These are phyloP conservation scores for Pichia cephalocereana DNA, from an alignment of 805 yeast genomes.

Conservation along the genomic window DNA sequence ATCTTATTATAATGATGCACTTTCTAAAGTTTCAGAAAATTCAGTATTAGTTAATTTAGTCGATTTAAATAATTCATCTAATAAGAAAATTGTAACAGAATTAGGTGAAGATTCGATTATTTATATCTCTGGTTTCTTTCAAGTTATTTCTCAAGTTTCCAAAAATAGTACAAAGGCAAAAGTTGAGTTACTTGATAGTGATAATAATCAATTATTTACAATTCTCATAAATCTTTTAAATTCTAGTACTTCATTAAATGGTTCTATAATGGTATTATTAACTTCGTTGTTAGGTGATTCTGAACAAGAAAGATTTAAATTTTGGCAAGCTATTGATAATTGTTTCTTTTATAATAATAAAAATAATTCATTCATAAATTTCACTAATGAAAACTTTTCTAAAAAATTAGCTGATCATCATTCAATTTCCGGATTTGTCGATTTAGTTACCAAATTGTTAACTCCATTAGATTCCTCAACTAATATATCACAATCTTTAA, in stretches of 20 bases:
- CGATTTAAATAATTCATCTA: conserved; percentile 1
- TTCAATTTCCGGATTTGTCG: conserved; percentile 42
- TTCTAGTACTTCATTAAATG: conserved; percentile 26
- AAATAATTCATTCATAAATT: conserved; percentile 8
- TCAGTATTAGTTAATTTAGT: neutral
- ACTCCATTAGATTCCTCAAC: conserved; percentile 22
- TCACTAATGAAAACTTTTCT: conserved; percentile 29
- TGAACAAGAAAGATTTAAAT: conserved; percentile 30
- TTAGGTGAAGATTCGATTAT: conserved; percentile 75
- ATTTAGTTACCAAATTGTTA: conserved; percentile 35
- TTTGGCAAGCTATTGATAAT: conserved; percentile 65
- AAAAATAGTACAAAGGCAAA: conserved; percentile 29
- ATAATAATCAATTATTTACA: conserved; percentile 22
- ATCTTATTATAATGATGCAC: conserved; percentile 23
- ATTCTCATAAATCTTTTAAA: conserved; percentile 22
- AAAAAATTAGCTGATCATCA: conserved; percentile 6
- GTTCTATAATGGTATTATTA: conserved; percentile 49
- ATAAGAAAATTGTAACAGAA: conserved; percentile 33
- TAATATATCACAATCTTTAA: conserved; percentile 30
- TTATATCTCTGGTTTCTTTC: conserved; percentile 64
- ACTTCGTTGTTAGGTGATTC: conserved; percentile 45
- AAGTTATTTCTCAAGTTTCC: conserved; percentile 50
- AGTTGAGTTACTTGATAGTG: conserved; percentile 25
- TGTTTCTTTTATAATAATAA: conserved; percentile 45
- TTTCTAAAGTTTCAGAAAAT: conserved; percentile 10